Conservation (phyloP, 192 early-diverging fungal species). For the Podochytrium sp. region DNA sequence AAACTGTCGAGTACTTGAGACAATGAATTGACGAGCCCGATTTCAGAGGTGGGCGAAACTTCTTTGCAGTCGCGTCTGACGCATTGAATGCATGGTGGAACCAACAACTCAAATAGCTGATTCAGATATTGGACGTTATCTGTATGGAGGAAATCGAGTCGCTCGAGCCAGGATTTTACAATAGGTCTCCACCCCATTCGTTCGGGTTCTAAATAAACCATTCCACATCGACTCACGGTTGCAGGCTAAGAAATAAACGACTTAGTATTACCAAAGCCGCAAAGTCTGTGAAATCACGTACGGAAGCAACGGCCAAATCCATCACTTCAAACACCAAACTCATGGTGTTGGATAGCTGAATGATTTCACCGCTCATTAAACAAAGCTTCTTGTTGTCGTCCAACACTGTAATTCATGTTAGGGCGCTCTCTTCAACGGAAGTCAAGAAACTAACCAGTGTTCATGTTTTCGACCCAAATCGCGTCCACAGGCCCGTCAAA, state of each 20-base stretch:
- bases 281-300: constrained; percentile 34
- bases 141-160: constrained; percentile 38
- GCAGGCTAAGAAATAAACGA: constrained; percentile 48
- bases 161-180: constrained; percentile 57
- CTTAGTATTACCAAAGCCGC: not conserved
- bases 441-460: constrained; percentile 36
- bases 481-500: constrained; percentile 71
- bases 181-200: constrained; percentile 61
- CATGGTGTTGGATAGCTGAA: constrained; percentile 71
- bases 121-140: constrained; percentile 30
- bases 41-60: constrained; percentile 62
- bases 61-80: constrained; percentile 60
- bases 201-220: constrained; percentile 68
- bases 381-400: constrained; percentile 71
- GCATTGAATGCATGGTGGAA: constrained; percentile 46
- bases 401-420: constrained; percentile 39
- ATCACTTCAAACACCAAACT: constrained; percentile 67
- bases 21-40: constrained; percentile 62
- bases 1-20: constrained; percentile 52
- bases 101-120: constrained; percentile 51
- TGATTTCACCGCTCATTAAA: constrained; percentile 68
- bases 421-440: not conserved
- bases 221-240: constrained; percentile 68
- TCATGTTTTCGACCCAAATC: constrained; percentile 71
- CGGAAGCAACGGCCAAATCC: constrained; percentile 70